phyloP scores from a whole-genome alignment of 2,329 filamentous ascomycete genomes.

The Plenodomus tracheiphilus region DNA sequence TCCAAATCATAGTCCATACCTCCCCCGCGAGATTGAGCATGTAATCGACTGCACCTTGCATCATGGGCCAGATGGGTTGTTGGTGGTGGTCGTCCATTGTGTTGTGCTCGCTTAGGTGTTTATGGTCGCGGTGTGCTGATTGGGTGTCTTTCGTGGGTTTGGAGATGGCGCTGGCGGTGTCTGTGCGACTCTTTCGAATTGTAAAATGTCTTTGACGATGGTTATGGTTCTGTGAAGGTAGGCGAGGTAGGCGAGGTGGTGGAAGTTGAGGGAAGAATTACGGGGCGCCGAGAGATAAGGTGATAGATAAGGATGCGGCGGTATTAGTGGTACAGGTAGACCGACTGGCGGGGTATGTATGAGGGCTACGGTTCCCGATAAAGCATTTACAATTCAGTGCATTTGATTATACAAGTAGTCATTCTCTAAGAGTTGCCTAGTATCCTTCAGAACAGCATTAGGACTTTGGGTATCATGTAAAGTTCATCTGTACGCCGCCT shows the following conservation, averaged over 20 bases:
- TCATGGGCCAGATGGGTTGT: slow-evolving; percentile 21
- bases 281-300: slow-evolving; percentile 12
- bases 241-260: not conserved
- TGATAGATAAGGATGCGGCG: slow-evolving; percentile 8
- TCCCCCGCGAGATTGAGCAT: slow-evolving; percentile 17
- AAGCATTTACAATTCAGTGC: too few species aligned
- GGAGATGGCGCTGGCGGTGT: not conserved
- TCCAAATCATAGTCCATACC: slow-evolving; percentile 19
- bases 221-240: too few species aligned
- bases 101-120: not conserved
- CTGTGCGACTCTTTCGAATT: not conserved
- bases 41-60: slow-evolving; percentile 20
- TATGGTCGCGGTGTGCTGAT: not conserved
- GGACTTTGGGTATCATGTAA: too few species aligned
- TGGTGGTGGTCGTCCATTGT: slow-evolving; percentile 20
- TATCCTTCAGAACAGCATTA: too few species aligned
- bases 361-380: too few species aligned
- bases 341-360: not conserved
- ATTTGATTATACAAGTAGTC: too few species aligned
- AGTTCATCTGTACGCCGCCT: too few species aligned
- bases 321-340: not conserved
- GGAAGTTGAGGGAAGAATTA: not conserved
- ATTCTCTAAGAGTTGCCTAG: too few species aligned
- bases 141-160: not conserved
- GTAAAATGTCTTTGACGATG: not conserved